Base-by-base conservation (phyloP, 306 rosid species). In the Acacia acuminata region DNA sequence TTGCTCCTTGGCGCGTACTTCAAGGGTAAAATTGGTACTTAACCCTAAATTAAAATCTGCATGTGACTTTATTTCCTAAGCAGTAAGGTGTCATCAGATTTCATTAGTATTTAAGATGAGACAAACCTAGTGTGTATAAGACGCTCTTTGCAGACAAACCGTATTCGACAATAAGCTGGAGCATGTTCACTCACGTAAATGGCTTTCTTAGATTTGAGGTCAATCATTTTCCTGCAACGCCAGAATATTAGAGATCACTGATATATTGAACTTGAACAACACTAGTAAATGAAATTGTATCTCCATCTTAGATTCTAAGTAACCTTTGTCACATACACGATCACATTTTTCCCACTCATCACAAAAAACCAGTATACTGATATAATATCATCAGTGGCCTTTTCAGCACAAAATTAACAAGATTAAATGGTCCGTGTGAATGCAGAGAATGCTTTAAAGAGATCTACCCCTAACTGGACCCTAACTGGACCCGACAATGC, bases 171-270 rank as follows among this genome's bases (percentile, higher is more conserved):
- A 71, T 42, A 91, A 81, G 67, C 75, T 20, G 96, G 92, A 79
- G 99, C 98, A 8, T 90, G 84, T 71, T 85, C 72, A 68, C 88
- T 77, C n/a, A 96, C 94, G 34, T 87, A 88, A n/a, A 88, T 86
- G 87, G 99, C 97, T 91, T 96, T 96, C 93, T 67, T 92, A 51
- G 98, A 96, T 79, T 30, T 96, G 76, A 94, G 88, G 81, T 90
- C 94, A 86, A 73, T 81, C 97, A 90, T 83, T 90, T 50, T 93
- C 96, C 99, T 96, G 89, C 87, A 87, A 82, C 69, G 63, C 80
- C 76, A 85, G 78, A 71, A 78, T 78, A 64, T 34, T n/a, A n/a
- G 13, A 75, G 17, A 77, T 81, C 43, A 56, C 19, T 61, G 68
- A 77, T 51, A 42, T 77, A 50, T 61, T 76, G 53, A 71, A 82